A percentile compares a stretch with the other conserved stretches of the same genome.
Evolutionary conservation across 345 rosid species (phyloP).

Genomic region (Sonneratia alba): DNA sequence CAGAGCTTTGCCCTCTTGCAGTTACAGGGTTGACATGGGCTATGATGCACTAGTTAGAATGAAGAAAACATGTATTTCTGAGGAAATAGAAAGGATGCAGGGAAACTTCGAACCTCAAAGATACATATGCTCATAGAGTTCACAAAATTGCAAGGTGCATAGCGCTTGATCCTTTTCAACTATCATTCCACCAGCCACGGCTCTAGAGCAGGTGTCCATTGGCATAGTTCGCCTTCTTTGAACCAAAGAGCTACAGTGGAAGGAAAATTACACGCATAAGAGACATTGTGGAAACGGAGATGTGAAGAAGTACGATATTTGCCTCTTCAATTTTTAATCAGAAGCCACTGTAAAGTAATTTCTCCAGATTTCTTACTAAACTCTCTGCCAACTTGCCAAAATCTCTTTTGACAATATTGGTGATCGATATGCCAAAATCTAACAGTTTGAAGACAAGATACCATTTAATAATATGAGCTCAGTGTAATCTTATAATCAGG

Average conservation of each 20-base stretch:
- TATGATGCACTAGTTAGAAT: not conserved
- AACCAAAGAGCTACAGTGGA: constrained; percentile 67
- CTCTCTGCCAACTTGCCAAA: too few relatives aligned
- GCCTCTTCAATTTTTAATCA: not conserved
- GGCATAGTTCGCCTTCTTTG: constrained; percentile 71
- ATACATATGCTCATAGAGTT: not conserved
- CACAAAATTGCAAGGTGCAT: constrained; percentile 9
- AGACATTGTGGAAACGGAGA: not conserved
- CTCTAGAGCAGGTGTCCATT: constrained; percentile 75
- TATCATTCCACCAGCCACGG: constrained; percentile 66
- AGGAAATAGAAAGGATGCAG: not conserved
- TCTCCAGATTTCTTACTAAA: not conserved
- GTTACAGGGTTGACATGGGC: not conserved
- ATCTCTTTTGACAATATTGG: too few relatives aligned
- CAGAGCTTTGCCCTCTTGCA: not conserved
- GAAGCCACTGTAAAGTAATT: not conserved
- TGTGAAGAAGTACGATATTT: not conserved
- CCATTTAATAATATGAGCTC: too few relatives aligned
- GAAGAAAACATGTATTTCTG: not conserved
- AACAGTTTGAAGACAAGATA: too few relatives aligned
- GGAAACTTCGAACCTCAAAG: not conserved
- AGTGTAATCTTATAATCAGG: not conserved
- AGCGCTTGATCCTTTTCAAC: not conserved
- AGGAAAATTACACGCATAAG: constrained; percentile 7
- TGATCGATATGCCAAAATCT: too few relatives aligned